Percentiles rank a stretch among this genome's conserved stretches.
Evolutionary conservation across 345 rosid species (phyloP).

Genomic region (Populus tremula): DNA sequence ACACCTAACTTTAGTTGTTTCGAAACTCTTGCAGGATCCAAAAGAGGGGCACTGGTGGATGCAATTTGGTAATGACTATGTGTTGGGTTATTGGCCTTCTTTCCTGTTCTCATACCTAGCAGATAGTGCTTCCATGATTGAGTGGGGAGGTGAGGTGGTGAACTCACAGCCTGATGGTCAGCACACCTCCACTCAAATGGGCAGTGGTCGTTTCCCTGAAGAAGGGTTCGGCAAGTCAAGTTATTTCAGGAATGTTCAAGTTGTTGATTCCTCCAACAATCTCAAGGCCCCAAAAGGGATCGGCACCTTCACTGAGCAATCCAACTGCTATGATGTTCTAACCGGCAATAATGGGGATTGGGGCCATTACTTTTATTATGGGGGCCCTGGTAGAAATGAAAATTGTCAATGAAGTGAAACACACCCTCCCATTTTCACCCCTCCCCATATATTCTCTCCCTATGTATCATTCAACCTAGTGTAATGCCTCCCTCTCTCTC

Average conservation of each 20-base stretch:
- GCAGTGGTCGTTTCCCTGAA: slow-evolving; percentile 87
- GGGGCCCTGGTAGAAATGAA: slow-evolving; percentile 87
- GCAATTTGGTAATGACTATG: slow-evolving; percentile 89
- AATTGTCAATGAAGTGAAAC: slow-evolving; percentile 53
- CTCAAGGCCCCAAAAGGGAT: slow-evolving; percentile 87
- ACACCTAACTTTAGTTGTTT: not conserved
- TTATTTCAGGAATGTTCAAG: slow-evolving; percentile 86
- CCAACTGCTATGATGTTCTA: slow-evolving; percentile 91
- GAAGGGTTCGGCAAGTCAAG: slow-evolving; percentile 94
- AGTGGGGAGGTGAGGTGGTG: slow-evolving; percentile 99
- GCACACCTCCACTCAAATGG: slow-evolving; percentile 96
- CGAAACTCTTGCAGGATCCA: slow-evolving; percentile 56
- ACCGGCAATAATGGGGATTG: slow-evolving; percentile 83
- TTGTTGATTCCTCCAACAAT: slow-evolving; percentile 83
- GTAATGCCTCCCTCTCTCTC: slow-evolving; percentile 12
- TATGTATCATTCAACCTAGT: slow-evolving; percentile 56
- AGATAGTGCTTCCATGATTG: slow-evolving; percentile 91
- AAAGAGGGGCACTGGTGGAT: slow-evolving; percentile 99
- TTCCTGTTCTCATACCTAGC: slow-evolving; percentile 91
- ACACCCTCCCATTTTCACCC: not conserved
- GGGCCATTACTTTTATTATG: slow-evolving; percentile 97
- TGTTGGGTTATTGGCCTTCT: slow-evolving; percentile 92
- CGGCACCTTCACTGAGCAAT: slow-evolving; percentile 90
- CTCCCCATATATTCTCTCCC: not conserved
- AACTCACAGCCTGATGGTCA: slow-evolving; percentile 79